Evolutionary conservation across 2,329 filamentous ascomycete genomes (phyloP).

Genomic region (Cladosporium sp.): DNA sequence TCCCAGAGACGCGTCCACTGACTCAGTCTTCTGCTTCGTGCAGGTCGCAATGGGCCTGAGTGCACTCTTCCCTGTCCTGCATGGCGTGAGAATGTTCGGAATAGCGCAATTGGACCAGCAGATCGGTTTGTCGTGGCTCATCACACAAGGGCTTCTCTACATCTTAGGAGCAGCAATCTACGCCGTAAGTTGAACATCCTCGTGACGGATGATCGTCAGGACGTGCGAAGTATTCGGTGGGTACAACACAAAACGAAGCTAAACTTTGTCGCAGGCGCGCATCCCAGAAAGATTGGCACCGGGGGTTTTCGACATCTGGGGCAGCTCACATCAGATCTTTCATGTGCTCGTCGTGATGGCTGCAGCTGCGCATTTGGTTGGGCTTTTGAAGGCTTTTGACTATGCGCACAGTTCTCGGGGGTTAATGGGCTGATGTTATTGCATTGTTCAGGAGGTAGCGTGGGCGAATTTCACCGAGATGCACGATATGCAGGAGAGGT

Average conservation of each 20-base stretch:
- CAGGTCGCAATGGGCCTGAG: constrained; percentile 73
- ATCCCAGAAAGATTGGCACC: constrained; percentile 79
- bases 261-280: constrained; percentile 51
- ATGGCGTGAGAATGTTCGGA: constrained; percentile 68
- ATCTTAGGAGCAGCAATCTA: constrained; percentile 82
- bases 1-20: no score
- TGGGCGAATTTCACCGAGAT: not conserved
- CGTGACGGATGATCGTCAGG: not conserved
- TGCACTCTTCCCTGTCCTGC: constrained; percentile 75
- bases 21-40: no score
- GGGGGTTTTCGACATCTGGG: constrained; percentile 82
- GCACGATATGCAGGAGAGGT: no score
- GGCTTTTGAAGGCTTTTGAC: constrained; percentile 80
- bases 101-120: constrained; percentile 60
- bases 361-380: constrained; percentile 74
- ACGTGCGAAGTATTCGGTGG: not conserved
- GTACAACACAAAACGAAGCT: not conserved
- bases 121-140: constrained; percentile 76
- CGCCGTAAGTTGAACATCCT: constrained; percentile 56
- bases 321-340: constrained; percentile 94
- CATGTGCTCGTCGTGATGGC: constrained; percentile 84
- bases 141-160: constrained; percentile 78
- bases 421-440: not conserved
- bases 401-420: constrained; percentile 58
- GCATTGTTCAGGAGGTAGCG: not conserved